Conservation (phyloP, 805 yeast genomes). For the Tetrapisispora pingtungensis region DNA sequence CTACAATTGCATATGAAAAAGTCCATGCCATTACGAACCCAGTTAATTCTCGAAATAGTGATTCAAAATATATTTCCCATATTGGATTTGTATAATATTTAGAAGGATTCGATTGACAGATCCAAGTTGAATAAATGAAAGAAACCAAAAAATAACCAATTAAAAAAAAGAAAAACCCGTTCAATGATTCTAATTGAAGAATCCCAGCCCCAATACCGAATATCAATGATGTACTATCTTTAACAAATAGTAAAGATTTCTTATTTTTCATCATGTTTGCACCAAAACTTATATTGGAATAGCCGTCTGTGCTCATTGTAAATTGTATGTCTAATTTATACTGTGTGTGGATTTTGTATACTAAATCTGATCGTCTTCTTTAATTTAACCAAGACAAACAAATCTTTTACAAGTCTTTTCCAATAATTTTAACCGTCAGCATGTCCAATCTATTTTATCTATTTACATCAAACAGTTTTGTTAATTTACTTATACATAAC, state of each 20-base stretch:
- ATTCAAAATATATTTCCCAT: slow-evolving; percentile 34
- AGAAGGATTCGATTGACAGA: slow-evolving; percentile 29
- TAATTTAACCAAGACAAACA: no score
- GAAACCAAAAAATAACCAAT: slow-evolving; percentile 29
- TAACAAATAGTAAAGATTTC: slow-evolving; percentile 22
- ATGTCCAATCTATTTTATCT: no score
- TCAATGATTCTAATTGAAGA: slow-evolving; percentile 38
- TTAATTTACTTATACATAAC: no score
- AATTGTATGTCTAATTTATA: no score
- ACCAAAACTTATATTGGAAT: background rate
- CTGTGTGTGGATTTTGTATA: no score
- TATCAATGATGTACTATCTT: slow-evolving; percentile 40
- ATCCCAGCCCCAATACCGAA: slow-evolving; percentile 49
- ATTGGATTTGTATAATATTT: slow-evolving; percentile 34
- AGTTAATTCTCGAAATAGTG: slow-evolving; percentile 39
- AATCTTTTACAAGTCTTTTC: no score
- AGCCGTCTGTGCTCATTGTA: background rate
- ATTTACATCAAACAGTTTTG: no score
- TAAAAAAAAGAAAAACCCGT: slow-evolving; percentile 39
- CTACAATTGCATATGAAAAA: slow-evolving; percentile 39
- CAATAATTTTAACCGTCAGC: no score
- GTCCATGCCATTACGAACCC: slow-evolving; percentile 54
- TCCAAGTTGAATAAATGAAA: slow-evolving; percentile 25
- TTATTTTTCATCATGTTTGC: slow-evolving; percentile 8
- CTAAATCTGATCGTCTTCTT: no score